Percentiles rank a stretch among this genome's conserved stretches.
Evolutionary conservation across 2,329 filamentous ascomycete genomes (phyloP).

Genomic region (Alternaria sp.): DNA sequence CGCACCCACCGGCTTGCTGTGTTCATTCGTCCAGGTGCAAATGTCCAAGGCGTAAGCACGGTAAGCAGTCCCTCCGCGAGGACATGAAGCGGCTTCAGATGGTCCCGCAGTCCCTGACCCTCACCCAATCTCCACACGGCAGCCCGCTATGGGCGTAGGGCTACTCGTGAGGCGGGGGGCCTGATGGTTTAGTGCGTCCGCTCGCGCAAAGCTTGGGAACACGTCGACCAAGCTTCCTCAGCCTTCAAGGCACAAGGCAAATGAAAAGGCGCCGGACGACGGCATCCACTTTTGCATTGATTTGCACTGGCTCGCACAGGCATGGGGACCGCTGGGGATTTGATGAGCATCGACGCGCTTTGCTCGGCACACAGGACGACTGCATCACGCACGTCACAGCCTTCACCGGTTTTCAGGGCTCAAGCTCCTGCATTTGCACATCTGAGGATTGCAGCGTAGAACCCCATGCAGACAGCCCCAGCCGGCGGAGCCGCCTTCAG

Average conservation of each 20-base stretch:
- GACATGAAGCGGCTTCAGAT: conserved; percentile 29
- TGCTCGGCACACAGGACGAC: conserved; percentile 13
- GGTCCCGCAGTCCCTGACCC: conserved; percentile 26
- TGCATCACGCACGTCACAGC: conserved; percentile 21
- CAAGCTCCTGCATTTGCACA: conserved; percentile 18
- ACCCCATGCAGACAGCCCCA: conserved; percentile 10
- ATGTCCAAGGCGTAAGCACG: conserved; percentile 43
- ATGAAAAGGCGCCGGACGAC: conserved; percentile 14
- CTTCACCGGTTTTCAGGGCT: conserved; percentile 21
- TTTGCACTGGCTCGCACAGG: conserved; percentile 2
- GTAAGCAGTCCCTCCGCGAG: conserved; percentile 41
- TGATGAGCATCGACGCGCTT: conserved; percentile 18
- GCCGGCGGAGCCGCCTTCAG: conserved; percentile 31
- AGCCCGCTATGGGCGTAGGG: conserved; percentile 29
- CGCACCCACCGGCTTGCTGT: conserved; percentile 3
- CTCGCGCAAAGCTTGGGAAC: conserved; percentile 37
- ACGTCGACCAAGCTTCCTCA: conserved; percentile 40
- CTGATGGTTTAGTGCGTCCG: conserved; percentile 29
- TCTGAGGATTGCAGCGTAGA: conserved; percentile 1
- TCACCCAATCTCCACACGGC: conserved; percentile 46
- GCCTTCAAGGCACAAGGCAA: conserved; percentile 21
- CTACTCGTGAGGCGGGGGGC: conserved; percentile 35
- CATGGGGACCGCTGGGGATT: conserved; percentile 6
- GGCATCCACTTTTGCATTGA: conserved; percentile 11
- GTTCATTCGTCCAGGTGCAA: conserved; percentile 32